phyloP scores from a whole-genome alignment of 371 early-diverging fungal genomes.

The Massospora cicadina region DNA sequence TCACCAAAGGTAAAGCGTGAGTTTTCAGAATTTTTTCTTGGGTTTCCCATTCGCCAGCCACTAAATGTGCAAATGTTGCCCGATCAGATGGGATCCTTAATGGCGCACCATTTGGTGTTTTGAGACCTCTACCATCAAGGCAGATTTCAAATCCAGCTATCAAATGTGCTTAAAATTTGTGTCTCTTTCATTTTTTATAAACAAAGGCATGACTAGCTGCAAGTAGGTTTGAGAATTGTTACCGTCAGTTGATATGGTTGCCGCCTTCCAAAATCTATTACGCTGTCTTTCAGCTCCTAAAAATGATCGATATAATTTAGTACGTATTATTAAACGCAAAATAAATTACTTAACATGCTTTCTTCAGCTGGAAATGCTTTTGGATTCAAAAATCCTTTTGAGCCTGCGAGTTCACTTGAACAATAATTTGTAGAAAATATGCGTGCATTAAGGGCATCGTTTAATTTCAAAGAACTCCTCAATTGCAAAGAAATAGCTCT shows the following conservation, averaged over 20 bases:
- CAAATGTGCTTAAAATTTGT: neutral
- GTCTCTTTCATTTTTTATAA: neutral
- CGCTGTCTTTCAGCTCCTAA: neutral
- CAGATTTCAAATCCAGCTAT: constrained; percentile 35
- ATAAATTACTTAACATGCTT: neutral
- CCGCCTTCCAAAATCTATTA: constrained; percentile 10
- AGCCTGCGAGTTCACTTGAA: neutral
- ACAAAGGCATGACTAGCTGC: neutral
- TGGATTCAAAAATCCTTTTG: neutral
- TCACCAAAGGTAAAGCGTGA: constrained; percentile 73
- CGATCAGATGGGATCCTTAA: constrained; percentile 37
- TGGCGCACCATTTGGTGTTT: constrained; percentile 61
- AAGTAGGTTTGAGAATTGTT: neutral
- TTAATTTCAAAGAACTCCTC: no score
- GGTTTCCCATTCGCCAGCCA: constrained; percentile 88
- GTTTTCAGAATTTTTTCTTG: constrained; percentile 56
- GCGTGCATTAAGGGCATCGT: no score
- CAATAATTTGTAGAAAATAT: neutral
- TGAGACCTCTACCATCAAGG: constrained; percentile 63
- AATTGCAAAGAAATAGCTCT: no score
- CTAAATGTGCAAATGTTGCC: constrained; percentile 48
- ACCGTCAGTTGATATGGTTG: neutral
- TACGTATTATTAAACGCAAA: neutral
- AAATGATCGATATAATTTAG: neutral
- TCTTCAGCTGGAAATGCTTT: neutral